phyloP scores from a whole-genome alignment of 345 rosid genomes.

The Raphanus raphanistrum region DNA sequence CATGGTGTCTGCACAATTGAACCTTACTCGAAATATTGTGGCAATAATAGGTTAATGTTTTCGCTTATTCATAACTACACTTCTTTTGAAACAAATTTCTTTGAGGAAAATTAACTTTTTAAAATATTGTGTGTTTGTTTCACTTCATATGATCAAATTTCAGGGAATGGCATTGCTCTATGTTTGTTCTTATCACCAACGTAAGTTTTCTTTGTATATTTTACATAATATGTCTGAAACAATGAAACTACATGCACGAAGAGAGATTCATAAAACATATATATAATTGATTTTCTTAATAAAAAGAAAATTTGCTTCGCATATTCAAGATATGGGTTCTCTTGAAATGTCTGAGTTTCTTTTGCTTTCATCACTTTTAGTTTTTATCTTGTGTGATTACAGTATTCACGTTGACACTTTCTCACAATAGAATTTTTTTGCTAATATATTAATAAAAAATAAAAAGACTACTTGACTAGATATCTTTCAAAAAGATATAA shows the following conservation, averaged over 20 bases:
- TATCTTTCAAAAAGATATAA: neutral
- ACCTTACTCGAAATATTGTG: slow-evolving; percentile 51
- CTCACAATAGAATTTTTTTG: neutral
- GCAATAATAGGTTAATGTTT: slow-evolving; percentile 57
- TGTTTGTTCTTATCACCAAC: slow-evolving; percentile 78
- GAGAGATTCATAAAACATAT: neutral
- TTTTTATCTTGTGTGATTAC: neutral
- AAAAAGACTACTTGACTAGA: neutral
- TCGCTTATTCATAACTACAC: neutral
- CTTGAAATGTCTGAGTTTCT: neutral
- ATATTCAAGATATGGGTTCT: neutral
- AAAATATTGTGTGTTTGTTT: neutral
- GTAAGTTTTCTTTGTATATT: slow-evolving; percentile 46
- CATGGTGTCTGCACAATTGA: slow-evolving; percentile 52
- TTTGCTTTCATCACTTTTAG: neutral
- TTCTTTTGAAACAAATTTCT: neutral
- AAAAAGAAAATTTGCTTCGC: neutral
- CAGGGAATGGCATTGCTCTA: slow-evolving; percentile 80
- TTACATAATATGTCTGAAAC: neutral
- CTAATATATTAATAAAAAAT: neutral
- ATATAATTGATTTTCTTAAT: neutral
- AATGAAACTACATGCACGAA: neutral
- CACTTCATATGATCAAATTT: slow-evolving; percentile 11
- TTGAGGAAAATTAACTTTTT: neutral
- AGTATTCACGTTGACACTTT: neutral